phyloP scores from a whole-genome alignment of 2,329 filamentous ascomycete species.

The Hypoxylon sp. region DNA sequence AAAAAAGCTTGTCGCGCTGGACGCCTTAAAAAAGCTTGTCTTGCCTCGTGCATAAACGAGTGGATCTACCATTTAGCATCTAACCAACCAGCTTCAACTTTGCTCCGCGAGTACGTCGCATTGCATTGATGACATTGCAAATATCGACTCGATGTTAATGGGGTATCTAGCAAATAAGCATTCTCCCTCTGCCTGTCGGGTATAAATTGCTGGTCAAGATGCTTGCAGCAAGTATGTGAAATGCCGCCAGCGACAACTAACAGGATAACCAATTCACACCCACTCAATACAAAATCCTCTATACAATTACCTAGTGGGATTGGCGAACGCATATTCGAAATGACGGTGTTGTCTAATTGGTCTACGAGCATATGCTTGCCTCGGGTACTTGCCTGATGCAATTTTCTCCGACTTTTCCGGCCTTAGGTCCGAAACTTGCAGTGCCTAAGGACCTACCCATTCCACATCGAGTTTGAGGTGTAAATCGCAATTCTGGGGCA shows the following conservation, averaged over 20 bases:
- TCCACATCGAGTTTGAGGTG: conserved; percentile 1
- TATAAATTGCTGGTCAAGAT: conserved; percentile 16
- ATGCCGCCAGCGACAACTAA: conserved; percentile 17
- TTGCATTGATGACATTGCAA: conserved; percentile 40
- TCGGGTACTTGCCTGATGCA: conserved; percentile 24
- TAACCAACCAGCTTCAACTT: conserved; percentile 31
- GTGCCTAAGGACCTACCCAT: conserved; percentile 8
- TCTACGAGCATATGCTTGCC: conserved; percentile 24
- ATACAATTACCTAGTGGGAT: not conserved
- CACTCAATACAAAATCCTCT: not conserved
- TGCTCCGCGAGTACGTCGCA: conserved; percentile 32
- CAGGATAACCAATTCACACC: conserved; percentile 3
- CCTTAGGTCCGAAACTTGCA: conserved; percentile 8
- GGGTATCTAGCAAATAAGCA: conserved; percentile 30
- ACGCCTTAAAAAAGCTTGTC: conserved; percentile 46
- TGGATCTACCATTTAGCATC: conserved; percentile 25
- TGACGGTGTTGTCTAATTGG: conserved; percentile 22
- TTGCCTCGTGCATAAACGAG: conserved; percentile 44
- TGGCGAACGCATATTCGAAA: conserved; percentile 27
- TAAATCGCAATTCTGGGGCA: not conserved
- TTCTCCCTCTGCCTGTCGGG: conserved; percentile 9
- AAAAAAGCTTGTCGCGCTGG: conserved; percentile 42
- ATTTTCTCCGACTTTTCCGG: conserved; percentile 35
- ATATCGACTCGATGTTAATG: conserved; percentile 25
- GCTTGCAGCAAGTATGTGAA: conserved; percentile 1